Evolutionary conservation across 2,329 filamentous ascomycete species (phyloP), one percentile per base, ranked within the genome.

Genomic region (Tolypocladium amazonense): DNA sequence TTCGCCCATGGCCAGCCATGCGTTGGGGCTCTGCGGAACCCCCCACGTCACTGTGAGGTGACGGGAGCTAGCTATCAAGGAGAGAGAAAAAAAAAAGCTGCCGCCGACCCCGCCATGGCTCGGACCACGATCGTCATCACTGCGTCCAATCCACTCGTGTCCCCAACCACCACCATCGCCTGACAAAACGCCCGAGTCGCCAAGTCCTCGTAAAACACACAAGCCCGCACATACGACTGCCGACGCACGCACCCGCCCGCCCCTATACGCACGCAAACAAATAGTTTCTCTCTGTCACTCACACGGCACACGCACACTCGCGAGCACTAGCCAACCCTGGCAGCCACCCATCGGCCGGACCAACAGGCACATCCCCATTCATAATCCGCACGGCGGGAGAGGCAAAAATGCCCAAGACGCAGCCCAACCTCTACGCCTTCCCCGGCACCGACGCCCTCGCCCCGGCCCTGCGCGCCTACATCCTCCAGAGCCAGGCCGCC

Each of bases 371-470:
- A 39, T 39, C 14, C 15, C 38, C 18, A 39, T 7, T 15, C 38
- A 20, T 18, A 5, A 39, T 12, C 37, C 37, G 37, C 38, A 47
- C n/a, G 43, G 43, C 23, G 43, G 45, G n/a, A 43, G 14, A 39
- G 20, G 12, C 27, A 15, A 54, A 54, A 62, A 84, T 85, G 78
- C 78, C 77, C 68, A 83, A 81, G 69, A 72, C 73, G 65, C 81
- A 84, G 69, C 81, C 83, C 62, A 87, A 86, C 70, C 88, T 99
- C 69, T 96, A 89, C 81, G 85, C 89, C 66, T 97, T 95, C 76
- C 78, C 85, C 66, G 81, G 81, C 74, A 77, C 82, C 69, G 81
- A 85, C 65, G 79, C 84, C 62, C 86, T 99, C 66, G 90, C 92
- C 25, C 78, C 82, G 41, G 87, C 88, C 64, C 84, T 99, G 67